A percentile compares a stretch with the other conserved stretches of the same genome.
phyloP scores from a whole-genome alignment of 192 early-diverging fungal species.

The Oehlia diaphana region DNA sequence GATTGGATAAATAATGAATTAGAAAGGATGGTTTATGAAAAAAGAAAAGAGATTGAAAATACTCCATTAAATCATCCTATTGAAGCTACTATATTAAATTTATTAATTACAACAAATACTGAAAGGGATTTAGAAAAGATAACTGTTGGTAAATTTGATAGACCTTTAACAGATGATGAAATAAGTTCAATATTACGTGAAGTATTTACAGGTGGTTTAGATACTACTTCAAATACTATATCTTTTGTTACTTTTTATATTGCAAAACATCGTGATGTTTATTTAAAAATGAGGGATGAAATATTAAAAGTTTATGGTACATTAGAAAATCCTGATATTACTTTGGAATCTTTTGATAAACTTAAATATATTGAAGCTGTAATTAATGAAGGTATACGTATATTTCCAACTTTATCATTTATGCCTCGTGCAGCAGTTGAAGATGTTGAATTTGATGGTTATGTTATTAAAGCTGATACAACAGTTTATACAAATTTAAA shows the following conservation, averaged over 20 bases:
- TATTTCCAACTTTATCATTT: background rate
- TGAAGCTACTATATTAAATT: background rate
- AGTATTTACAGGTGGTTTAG: conserved; percentile 11
- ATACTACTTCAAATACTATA: conserved; percentile 9
- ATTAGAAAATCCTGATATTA: background rate
- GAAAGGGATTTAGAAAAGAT: conserved; percentile 9
- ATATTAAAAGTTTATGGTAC: background rate
- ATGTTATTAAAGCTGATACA: background rate
- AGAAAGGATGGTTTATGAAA: background rate
- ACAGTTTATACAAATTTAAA: background rate
- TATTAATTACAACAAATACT: conserved; percentile 10
- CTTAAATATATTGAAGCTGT: conserved; percentile 10
- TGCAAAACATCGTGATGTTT: background rate
- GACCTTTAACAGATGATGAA: conserved; percentile 12
- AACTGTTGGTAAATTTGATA: background rate
- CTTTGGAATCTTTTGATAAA: background rate
- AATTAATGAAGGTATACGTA: background rate
- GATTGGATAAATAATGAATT: background rate
- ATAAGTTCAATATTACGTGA: background rate
- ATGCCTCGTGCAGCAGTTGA: background rate
- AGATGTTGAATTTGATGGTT: conserved; percentile 13
- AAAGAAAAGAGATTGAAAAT: conserved; percentile 16
- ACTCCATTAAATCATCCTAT: background rate
- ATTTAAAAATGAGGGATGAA: conserved; percentile 6
- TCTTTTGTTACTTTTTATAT: background rate